These are phyloP conservation scores for Keqinozyma sinolaborantium DNA, from an alignment of 1,139 yeast species.

Conservation along the genomic window DNA sequence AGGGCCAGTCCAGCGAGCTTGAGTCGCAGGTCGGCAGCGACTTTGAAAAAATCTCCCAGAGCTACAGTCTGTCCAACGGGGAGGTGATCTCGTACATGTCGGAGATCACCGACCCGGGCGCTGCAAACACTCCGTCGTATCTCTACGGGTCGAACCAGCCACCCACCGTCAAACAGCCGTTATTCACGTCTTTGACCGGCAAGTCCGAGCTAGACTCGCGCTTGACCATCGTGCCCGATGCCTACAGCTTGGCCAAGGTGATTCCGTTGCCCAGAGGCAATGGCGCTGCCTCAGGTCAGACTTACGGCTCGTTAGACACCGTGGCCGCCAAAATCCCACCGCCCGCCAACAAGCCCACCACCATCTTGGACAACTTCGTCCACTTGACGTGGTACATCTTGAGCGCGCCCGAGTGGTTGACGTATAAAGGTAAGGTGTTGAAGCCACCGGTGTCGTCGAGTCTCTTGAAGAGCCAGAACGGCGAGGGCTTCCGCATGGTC, in stretches of 20 bases:
- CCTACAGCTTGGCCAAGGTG: slow-evolving; percentile 54
- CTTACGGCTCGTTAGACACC: slow-evolving; percentile 52
- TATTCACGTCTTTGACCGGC: slow-evolving; percentile 64
- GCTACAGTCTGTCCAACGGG: slow-evolving; percentile 56
- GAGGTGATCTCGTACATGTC: slow-evolving; percentile 51
- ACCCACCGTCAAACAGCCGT: slow-evolving; percentile 46
- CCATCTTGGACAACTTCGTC: slow-evolving; percentile 64
- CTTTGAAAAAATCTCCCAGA: slow-evolving; percentile 61
- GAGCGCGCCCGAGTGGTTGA: slow-evolving; percentile 80
- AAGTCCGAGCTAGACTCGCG: slow-evolving; percentile 69
- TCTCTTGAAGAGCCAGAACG: slow-evolving; percentile 15
- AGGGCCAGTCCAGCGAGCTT: slow-evolving; percentile 17
- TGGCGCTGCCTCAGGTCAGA: slow-evolving; percentile 21
- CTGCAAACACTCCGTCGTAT: slow-evolving; percentile 12
- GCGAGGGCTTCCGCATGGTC: slow-evolving; percentile 15
- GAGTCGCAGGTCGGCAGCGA: slow-evolving; percentile 44
- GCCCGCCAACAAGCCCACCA: slow-evolving; percentile 63
- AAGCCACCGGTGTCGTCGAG: slow-evolving; percentile 24
- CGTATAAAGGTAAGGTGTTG: slow-evolving; percentile 37
- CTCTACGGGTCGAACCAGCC: slow-evolving; percentile 20
- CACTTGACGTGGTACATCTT: slow-evolving; percentile 88
- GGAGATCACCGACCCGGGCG: slow-evolving; percentile 23
- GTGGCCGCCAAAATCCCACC: slow-evolving; percentile 44
- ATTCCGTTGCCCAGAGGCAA: slow-evolving; percentile 45
- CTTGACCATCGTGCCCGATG: slow-evolving; percentile 56